phyloP scores from a whole-genome alignment of 2,329 filamentous ascomycete genomes.

The Beauveria sp. region DNA sequence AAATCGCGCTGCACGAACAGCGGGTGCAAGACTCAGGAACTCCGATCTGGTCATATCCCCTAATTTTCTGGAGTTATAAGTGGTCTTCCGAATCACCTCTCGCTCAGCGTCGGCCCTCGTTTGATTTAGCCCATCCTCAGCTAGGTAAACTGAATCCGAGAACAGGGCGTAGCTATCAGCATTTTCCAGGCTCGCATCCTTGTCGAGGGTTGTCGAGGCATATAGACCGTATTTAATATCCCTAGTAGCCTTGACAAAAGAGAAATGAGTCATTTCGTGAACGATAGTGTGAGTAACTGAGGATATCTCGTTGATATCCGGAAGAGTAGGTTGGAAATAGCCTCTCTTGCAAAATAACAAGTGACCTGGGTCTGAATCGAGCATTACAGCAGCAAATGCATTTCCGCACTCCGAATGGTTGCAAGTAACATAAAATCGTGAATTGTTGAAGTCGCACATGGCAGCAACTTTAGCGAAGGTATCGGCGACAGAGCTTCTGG shows the following conservation, averaged over 20 bases:
- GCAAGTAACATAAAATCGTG: background rate
- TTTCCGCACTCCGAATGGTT: background rate
- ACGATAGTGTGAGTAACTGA: background rate
- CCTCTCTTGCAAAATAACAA: background rate
- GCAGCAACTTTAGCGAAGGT: background rate
- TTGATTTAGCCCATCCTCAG: background rate
- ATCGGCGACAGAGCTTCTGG: background rate
- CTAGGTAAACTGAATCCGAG: background rate
- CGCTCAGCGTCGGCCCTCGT: background rate
- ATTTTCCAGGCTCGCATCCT: background rate
- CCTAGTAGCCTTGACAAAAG: background rate
- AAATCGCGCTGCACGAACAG: background rate
- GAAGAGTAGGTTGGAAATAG: background rate
- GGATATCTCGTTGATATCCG: background rate
- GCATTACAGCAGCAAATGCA: background rate
- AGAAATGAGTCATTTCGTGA: background rate
- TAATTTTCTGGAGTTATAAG: background rate
- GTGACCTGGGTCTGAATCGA: background rate
- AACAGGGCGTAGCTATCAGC: background rate
- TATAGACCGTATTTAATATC: background rate
- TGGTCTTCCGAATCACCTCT: background rate
- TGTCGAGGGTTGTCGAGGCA: background rate
- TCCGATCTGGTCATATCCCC: background rate
- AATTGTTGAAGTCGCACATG: background rate
- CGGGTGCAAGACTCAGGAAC: background rate